A percentile compares a stretch with the other conserved stretches of the same genome.
Conservation (phyloP, 257 asterid genomes). For the Solanum chaucha region DNA sequence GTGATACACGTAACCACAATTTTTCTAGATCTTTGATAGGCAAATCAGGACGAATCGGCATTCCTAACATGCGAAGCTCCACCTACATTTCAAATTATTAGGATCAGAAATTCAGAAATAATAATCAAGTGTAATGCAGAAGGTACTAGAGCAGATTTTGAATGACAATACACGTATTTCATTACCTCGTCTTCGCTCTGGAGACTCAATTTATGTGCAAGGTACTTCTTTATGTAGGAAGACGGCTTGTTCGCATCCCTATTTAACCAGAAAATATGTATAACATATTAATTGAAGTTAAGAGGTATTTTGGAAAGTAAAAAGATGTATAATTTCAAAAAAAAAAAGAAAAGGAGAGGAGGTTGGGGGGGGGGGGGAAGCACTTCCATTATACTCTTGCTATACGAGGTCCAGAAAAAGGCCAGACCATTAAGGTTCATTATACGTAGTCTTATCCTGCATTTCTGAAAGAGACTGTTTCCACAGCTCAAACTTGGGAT, state of each 20-base stretch:
- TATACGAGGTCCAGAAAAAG: no score
- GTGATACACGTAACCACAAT: slow-evolving; percentile 3
- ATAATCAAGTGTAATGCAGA: neutral
- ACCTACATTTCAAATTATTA: slow-evolving; percentile 6
- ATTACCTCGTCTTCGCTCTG: slow-evolving; percentile 11
- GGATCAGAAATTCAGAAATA: no score
- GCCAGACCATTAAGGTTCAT: no score
- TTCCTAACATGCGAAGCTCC: slow-evolving; percentile 6
- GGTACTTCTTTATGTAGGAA: slow-evolving; percentile 3
- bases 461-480: no score
- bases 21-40: neutral
- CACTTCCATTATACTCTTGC: no score
- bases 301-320: no score
- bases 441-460: no score
- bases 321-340: neutral
- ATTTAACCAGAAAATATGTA: neutral
- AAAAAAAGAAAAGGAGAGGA: no score
- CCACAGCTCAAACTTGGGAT: neutral
- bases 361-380: no score
- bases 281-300: neutral
- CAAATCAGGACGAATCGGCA: neutral
- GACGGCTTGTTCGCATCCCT: slow-evolving; percentile 9
- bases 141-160: neutral
- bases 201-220: slow-evolving; percentile 6
- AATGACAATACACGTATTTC: neutral